Percentiles rank a stretch among this genome's conserved stretches.
Evolutionary conservation across 805 yeast genomes (phyloP).

Genomic region (Komagataella phaffii): DNA sequence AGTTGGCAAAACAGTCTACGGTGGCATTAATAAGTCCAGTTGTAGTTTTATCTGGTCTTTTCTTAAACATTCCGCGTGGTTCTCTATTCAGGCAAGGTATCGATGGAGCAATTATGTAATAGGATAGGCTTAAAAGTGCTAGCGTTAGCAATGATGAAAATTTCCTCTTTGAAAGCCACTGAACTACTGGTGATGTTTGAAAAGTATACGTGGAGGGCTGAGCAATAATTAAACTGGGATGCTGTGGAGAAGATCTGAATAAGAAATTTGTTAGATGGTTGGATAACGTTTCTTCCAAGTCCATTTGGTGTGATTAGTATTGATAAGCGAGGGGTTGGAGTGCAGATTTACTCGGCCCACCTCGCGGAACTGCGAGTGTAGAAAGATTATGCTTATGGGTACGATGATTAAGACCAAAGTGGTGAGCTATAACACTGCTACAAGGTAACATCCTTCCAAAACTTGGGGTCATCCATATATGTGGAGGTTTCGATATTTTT

Average conservation of each 20-base stretch:
- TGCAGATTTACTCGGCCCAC: neutral
- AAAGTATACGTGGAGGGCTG: neutral
- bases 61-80: constrained; percentile 16
- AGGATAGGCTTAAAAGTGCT: neutral
- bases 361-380: neutral
- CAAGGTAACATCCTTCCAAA: no score
- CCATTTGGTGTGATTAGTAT: neutral
- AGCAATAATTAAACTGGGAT: neutral
- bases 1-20: constrained; percentile 88
- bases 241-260: neutral
- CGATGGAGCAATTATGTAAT: constrained; percentile 18
- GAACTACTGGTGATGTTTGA: neutral
- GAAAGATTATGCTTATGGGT: no score
- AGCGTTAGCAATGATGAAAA: neutral
- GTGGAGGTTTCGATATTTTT: no score
- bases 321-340: neutral
- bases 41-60: constrained; percentile 58
- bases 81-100: constrained; percentile 9
- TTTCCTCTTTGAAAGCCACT: neutral
- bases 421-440: no score
- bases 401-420: no score
- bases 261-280: neutral
- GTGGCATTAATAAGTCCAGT: constrained; percentile 75
- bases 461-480: no score
- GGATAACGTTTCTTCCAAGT: neutral